phyloP scores from a whole-genome alignment of 73 alveolate genomes.

The Paramecium bursaria region DNA sequence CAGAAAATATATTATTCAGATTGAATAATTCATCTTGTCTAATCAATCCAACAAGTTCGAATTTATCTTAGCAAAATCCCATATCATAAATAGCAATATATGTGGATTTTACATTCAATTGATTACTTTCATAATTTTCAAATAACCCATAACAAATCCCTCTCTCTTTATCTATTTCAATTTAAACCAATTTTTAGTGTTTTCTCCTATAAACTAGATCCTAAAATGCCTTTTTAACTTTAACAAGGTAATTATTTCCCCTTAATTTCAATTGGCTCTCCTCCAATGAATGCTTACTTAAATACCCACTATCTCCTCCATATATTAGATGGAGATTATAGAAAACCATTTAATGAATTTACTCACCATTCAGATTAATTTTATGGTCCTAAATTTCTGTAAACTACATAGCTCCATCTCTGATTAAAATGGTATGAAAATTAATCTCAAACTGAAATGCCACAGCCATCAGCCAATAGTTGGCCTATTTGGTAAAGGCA shows the following conservation, averaged over 20 bases:
- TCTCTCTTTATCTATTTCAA: not conserved
- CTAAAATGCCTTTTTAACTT: not conserved
- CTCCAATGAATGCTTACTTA: not conserved
- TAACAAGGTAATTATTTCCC: constrained; percentile 6
- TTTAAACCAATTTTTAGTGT: not conserved
- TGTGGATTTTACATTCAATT: not conserved
- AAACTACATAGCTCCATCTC: constrained; percentile 31
- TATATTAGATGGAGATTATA: constrained; percentile 15
- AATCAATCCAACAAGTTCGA: no score
- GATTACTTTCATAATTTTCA: not conserved
- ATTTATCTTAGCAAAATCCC: constrained; percentile 12
- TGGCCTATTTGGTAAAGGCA: not conserved
- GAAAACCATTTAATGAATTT: not conserved
- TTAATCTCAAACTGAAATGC: constrained; percentile 17
- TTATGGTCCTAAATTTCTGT: not conserved
- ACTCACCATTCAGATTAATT: constrained; percentile 39
- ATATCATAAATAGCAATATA: constrained; percentile 6
- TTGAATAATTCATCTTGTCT: no score
- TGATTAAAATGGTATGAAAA: constrained; percentile 4
- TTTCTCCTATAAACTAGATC: constrained; percentile 5
- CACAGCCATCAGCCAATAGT: constrained; percentile 42
- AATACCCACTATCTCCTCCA: constrained; percentile 42
- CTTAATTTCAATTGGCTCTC: constrained; percentile 15
- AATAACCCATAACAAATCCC: constrained; percentile 25
- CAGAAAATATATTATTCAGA: no score